Evolutionary conservation across 2,329 filamentous ascomycete genomes (phyloP), one percentile per base, ranked within the genome.

Genomic region (Fusarium metavorans): DNA sequence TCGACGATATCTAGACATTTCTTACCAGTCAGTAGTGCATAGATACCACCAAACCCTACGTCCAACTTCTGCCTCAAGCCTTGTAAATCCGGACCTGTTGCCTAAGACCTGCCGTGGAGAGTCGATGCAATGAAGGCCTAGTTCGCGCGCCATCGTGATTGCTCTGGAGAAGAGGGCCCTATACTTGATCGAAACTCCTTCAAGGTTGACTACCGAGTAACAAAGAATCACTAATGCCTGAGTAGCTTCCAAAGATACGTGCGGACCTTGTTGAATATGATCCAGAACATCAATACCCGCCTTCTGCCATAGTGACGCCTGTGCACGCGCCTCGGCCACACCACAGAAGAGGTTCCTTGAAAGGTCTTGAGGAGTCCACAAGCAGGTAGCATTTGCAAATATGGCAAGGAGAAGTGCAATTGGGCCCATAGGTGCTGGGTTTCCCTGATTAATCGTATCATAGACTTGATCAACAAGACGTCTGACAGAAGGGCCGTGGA

Each of bases 31-130:
- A 3, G 80, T 83, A 1, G 80, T 75, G 78, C 81, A 11, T 23
- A 85, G 72, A 59, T 84, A 82, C 83, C 84, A 85, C 84, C 83
- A 85, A 6, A 84, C 65, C 23, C 84, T 78, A 25, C 84, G 76
- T 50, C 82, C 83, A 30, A 83, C 80, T 60, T 85, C 84, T 10
- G 67, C 77, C 23, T 75, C 74, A 5, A 79, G n/a, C 18, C 74
- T 78, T 2, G 73, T 61, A 8, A 63, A 48, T 25, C 76, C 77
- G 5, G 80, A 68, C 6, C 66, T 35, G 3, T 70, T 72, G 2
- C 68, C 68, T 5, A 52, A 63, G 2, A 66, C 25, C 11, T 67
- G 61, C 5, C 67, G 66, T 1, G 78, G 70, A 18, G 80, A 77
- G 60, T 85, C 83, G 3, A 83, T 68, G 10, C 83, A 72, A 67